Conservation (phyloP, 495 filamentous ascomycete genomes). For the Aspergillus affinis region DNA sequence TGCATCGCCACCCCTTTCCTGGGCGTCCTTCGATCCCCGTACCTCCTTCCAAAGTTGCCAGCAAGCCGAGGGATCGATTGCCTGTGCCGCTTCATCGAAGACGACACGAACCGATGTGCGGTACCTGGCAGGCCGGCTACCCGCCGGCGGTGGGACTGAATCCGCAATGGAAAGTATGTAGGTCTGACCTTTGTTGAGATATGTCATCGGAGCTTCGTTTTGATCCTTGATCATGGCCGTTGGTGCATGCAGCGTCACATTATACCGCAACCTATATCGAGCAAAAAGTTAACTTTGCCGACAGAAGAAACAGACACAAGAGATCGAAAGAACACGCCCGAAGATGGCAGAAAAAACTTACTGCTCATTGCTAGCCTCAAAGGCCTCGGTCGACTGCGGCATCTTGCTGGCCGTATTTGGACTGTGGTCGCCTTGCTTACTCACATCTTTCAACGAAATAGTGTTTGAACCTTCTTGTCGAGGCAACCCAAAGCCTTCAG, state of each 20-base stretch:
- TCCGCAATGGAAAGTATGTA: conserved; percentile 80
- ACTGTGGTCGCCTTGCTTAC: neutral
- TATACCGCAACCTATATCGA: conserved; percentile 75
- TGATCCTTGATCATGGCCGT: conserved; percentile 88
- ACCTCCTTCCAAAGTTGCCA: conserved; percentile 98
- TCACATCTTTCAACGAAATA: neutral
- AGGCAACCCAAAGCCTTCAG: neutral
- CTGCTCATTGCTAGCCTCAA: neutral
- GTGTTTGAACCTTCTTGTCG: neutral
- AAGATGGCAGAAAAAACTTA: neutral
- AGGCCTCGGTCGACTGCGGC: neutral
- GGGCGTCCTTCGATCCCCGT: conserved; percentile 82
- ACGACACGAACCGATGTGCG: conserved; percentile 85
- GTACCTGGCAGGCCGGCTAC: conserved; percentile 58
- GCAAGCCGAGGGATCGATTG: conserved; percentile 72
- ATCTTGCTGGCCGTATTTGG: neutral
- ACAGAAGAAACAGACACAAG: neutral
- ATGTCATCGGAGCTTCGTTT: conserved; percentile 88
- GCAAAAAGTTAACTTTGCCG: neutral
- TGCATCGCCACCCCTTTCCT: conserved; percentile 80
- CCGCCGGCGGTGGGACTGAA: conserved; percentile 43
- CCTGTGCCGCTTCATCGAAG: conserved; percentile 89
- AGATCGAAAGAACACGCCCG: neutral
- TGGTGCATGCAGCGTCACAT: conserved; percentile 81
- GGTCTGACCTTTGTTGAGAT: conserved; percentile 94